These are phyloP conservation scores for Boletellus ananiceps DNA, from an alignment of 768 basidiomycete species.

Conservation along the genomic window DNA sequence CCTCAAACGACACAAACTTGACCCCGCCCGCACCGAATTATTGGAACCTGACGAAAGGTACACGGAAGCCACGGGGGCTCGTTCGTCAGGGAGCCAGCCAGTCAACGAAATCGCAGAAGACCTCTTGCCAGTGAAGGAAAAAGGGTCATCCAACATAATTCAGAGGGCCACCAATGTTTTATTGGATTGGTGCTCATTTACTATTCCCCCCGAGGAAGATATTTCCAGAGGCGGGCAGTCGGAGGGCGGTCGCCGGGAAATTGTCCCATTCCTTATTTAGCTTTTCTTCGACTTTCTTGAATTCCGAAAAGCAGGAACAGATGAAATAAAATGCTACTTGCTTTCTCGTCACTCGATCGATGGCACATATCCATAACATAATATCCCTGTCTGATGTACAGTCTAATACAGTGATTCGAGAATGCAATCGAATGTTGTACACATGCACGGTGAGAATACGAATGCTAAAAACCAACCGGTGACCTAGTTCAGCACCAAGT, in stretches of 20 bases:
- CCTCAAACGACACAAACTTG: conserved; percentile 49
- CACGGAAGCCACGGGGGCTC: conserved; percentile 49
- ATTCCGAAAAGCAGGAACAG: too few relatives aligned
- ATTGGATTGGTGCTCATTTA: conserved; percentile 41
- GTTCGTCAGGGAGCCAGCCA: conserved; percentile 43
- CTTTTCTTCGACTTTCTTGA: too few relatives aligned
- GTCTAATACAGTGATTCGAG: conserved; percentile 22
- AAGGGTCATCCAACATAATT: conserved; percentile 22
- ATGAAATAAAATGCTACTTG: too few relatives aligned
- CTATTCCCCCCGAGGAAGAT: conserved; percentile 13
- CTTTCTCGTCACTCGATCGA: too few relatives aligned
- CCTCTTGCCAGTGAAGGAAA: conserved; percentile 33
- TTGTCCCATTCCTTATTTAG: too few relatives aligned
- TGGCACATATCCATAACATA: conserved; percentile 11
- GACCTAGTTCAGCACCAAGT: conserved; percentile 17
- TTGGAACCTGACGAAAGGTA: conserved; percentile 40
- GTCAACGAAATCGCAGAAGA: conserved; percentile 42
- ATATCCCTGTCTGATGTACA: conserved; percentile 12
- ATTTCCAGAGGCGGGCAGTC: too few relatives aligned
- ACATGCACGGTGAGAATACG: conserved; percentile 16
- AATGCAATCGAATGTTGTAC: conserved; percentile 23
- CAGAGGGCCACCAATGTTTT: conserved; percentile 37
- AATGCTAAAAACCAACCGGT: conserved; percentile 8
- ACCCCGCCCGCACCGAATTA: conserved; percentile 43
- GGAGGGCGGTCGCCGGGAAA: too few relatives aligned